Percentiles rank a stretch among this genome's conserved stretches.
Evolutionary conservation across 2,329 filamentous ascomycete genomes (phyloP).

Genomic region (Botrytis byssoidea): DNA sequence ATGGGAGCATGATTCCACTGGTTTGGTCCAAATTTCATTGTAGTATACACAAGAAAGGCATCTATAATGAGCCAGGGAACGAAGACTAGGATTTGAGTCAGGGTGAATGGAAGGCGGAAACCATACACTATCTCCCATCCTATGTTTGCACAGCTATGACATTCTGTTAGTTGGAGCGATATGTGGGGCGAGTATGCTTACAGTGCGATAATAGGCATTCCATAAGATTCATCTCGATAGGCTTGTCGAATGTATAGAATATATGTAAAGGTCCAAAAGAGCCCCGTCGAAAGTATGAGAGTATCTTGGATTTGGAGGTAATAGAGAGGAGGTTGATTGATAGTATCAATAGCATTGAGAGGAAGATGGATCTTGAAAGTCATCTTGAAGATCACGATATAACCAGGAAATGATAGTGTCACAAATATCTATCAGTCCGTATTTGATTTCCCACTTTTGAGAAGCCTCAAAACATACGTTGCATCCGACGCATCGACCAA

Average conservation of each 20-base stretch:
- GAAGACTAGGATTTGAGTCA: not conserved
- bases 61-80: not conserved
- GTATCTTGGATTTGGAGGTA: not conserved
- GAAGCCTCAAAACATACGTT: not conserved
- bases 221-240: constrained; percentile 10
- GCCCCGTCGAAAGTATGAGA: not conserved
- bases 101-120: not conserved
- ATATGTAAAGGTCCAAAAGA: not conserved
- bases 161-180: not conserved
- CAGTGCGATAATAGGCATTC: constrained; percentile 8
- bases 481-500: not conserved
- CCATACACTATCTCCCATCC: not conserved
- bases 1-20: not conserved
- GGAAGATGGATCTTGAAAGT: not conserved
- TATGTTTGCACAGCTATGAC: not conserved
- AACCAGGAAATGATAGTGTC: not conserved
- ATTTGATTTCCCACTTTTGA: not conserved
- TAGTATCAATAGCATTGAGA: not conserved
- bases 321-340: not conserved
- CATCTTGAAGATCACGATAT: not conserved
- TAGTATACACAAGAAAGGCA: not conserved
- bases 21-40: not conserved
- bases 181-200: not conserved
- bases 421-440: not conserved
- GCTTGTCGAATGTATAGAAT: not conserved